Evolutionary conservation across 495 filamentous ascomycete genomes (phyloP).

Genomic region (Aspergillus homomorphus): DNA sequence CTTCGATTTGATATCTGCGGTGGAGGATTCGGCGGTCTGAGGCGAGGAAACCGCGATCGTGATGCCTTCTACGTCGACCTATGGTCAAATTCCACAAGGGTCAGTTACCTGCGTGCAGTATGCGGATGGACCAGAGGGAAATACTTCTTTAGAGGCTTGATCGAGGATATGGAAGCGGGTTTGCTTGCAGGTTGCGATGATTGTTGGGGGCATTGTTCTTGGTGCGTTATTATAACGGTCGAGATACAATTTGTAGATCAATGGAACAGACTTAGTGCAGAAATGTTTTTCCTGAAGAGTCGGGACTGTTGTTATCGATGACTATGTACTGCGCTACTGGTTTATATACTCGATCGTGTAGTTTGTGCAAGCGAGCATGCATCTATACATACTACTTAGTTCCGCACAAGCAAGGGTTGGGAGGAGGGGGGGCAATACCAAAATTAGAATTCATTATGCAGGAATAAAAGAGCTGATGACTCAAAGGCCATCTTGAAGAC

Average conservation of each 20-base stretch:
- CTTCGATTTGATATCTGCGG: constrained; percentile 49
- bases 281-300: too few relatives aligned
- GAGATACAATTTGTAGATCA: not conserved
- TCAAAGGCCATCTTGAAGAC: not conserved
- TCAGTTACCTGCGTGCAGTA: not conserved
- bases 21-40: constrained; percentile 27
- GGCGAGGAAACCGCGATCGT: constrained; percentile 55
- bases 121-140: not conserved
- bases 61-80: constrained; percentile 68
- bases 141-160: constrained; percentile 39
- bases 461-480: not conserved
- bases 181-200: constrained; percentile 47
- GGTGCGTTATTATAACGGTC: not conserved
- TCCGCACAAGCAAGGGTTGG: too few relatives aligned
- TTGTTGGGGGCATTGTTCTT: constrained; percentile 25
- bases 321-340: not conserved
- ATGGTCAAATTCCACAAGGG: not conserved
- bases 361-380: too few relatives aligned
- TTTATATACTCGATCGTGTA: not conserved
- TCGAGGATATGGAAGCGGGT: constrained; percentile 46
- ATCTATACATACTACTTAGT: too few relatives aligned
- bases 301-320: too few relatives aligned
- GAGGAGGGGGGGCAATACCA: too few relatives aligned
- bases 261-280: not conserved
- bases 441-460: too few relatives aligned